Evolutionary conservation across 2,329 filamentous ascomycete genomes (phyloP).

Genomic region (Xylariales sp.): DNA sequence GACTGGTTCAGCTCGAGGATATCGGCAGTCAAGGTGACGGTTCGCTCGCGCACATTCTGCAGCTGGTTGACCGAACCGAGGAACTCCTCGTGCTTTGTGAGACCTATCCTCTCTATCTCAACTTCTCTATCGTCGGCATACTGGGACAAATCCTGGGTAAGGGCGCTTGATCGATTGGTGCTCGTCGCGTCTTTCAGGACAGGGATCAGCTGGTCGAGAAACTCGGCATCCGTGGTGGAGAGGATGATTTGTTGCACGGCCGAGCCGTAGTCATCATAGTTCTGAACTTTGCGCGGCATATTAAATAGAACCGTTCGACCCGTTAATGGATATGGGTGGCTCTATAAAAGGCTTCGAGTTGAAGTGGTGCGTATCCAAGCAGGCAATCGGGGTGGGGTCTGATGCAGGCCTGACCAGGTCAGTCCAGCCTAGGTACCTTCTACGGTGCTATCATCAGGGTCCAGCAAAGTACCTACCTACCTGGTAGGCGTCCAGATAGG

Average conservation of each 20-base stretch:
- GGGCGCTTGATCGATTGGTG: slow-evolving; percentile 75
- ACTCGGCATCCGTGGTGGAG: slow-evolving; percentile 90
- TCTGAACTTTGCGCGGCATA: slow-evolving; percentile 50
- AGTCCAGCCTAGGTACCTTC: neutral
- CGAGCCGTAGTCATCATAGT: slow-evolving; percentile 52
- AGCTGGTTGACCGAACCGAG: slow-evolving; percentile 92
- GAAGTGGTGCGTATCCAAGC: neutral
- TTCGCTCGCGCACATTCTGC: slow-evolving; percentile 91
- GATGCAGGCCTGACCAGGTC: slow-evolving; percentile 14
- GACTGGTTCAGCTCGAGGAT: slow-evolving; percentile 94
- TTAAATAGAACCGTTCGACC: slow-evolving; percentile 5
- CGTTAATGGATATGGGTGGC: neutral
- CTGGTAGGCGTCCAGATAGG: neutral
- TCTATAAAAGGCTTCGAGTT: slow-evolving; percentile 4
- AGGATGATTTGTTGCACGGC: slow-evolving; percentile 80
- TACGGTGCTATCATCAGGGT: too few relatives aligned
- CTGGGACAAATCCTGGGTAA: slow-evolving; percentile 81
- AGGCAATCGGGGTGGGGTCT: neutral
- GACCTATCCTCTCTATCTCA: slow-evolving; percentile 93
- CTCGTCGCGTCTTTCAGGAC: slow-evolving; percentile 90
- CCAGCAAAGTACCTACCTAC: too few relatives aligned
- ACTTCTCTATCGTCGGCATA: slow-evolving; percentile 88
- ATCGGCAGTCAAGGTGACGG: slow-evolving; percentile 86
- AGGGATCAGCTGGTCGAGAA: slow-evolving; percentile 94
- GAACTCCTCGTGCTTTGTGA: slow-evolving; percentile 97